phyloP scores from a whole-genome alignment of 768 basidiomycete genomes.

The Mycena olivaceomarginata region DNA sequence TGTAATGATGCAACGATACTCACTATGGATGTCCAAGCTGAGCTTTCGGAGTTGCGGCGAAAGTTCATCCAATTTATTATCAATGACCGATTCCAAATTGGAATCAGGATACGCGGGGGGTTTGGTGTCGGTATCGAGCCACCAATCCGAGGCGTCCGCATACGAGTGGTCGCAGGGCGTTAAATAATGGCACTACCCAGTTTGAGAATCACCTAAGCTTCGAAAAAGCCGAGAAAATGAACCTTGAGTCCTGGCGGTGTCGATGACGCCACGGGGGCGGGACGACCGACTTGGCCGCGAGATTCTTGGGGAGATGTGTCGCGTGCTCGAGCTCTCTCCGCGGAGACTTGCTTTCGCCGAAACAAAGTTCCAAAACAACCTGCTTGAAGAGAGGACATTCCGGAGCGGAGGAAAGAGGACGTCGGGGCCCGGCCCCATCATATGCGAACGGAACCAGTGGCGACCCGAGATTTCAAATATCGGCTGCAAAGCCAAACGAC shows the following conservation, averaged over 20 bases:
- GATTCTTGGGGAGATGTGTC: conserved; percentile 31
- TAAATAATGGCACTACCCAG: conserved; percentile 30
- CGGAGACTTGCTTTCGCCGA: conserved; percentile 41
- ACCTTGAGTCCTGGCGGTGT: conserved; percentile 14
- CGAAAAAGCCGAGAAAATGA: neutral
- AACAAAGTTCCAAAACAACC: conserved; percentile 62
- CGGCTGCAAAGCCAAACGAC: conserved; percentile 16
- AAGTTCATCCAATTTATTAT: conserved; percentile 70
- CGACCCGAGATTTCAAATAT: conserved; percentile 31
- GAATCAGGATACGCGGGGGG: conserved; percentile 66
- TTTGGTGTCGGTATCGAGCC: conserved; percentile 48
- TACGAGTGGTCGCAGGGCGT: conserved; percentile 39
- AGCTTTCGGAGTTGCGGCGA: conserved; percentile 74
- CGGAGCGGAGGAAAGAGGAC: conserved; percentile 29
- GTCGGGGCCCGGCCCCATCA: conserved; percentile 25
- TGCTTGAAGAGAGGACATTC: conserved; percentile 43
- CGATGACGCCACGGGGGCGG: conserved; percentile 28
- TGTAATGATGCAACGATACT: conserved; percentile 38
- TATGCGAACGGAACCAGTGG: conserved; percentile 26
- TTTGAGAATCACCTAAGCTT: neutral
- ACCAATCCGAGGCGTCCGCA: conserved; percentile 33
- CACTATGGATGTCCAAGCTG: conserved; percentile 85
- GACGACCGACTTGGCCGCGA: neutral
- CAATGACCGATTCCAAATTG: conserved; percentile 73
- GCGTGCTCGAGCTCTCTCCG: neutral